Evolutionary conservation across 345 rosid genomes (phyloP), one percentile per base, ranked within the genome.

Genomic region (Gossypium mustelinum): DNA sequence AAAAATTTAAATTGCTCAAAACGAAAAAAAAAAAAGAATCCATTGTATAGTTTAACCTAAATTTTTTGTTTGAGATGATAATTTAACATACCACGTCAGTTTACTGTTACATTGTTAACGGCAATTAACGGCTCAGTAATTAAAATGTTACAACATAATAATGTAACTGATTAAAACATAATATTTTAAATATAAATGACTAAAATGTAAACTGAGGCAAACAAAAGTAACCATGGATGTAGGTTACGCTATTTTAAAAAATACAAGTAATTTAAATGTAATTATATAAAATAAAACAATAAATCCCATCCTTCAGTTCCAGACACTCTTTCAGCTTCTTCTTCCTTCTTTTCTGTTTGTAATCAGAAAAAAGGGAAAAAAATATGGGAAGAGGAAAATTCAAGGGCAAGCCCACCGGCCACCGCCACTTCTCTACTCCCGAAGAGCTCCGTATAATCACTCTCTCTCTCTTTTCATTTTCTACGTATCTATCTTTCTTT

Each of bases 371-470:
- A 43, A 11, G 22, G 10, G 9, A 9, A 3, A 22, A 58, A 16
- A 44, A 41, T 22, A 89, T 87, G 91, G 91, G 89, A 72, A 86
- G 91, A 82, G 94, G 91, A 72, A 89, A 87, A 83, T 89, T 86
- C 80, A 89, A 89, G 87, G 94, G 90, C 27, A 89, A 89, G 78
- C 94, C 94, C 51, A 89, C 94, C 22, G 91, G 94, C 73, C 90
- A 84, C 65, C 91, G 90, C 83, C 87, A 82, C 45, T 89, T 89
- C 87, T 89, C 94, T n/a, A 83, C 89, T 14, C 89, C 87, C 27
- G 91, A 89, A 85, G 91, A 89, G 68, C 78, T 89, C 22, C 85
- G 93, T 87, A 84, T 20, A 34, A 25, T 2, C 55, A 2, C 13
- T 71, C 41, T 5, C 61, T n/a, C 17, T n/a, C 57, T 62, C 12